Base-by-base conservation (phyloP, 805 yeast species). In the Zygoascus bituminiphila region DNA sequence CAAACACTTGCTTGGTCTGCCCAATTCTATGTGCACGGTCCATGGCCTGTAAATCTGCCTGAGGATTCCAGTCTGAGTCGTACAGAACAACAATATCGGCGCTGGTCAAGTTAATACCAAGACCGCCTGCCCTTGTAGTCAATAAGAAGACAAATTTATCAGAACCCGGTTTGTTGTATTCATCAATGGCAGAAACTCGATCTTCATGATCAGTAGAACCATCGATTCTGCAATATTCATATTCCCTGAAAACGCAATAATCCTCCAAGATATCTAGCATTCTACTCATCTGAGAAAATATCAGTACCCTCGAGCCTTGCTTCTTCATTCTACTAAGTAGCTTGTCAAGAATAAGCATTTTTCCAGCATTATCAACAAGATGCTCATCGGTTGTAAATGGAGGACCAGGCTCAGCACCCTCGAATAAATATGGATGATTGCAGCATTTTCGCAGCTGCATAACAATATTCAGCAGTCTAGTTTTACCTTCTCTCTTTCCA, bases 351-450 rank as follows among this genome's bases (percentile, higher is more conserved):
- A 89, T 85, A 46, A 87, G 74, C 95, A 89, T 87, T 62, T 89
- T 89, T 21, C 95, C 96, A 1, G 95, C 75, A 63, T 89, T 91
- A 67, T 62, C 79, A 17, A 89, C 83, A 52, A 91, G 73, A 66
- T 91, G 97, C 63, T 89, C 97, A 63, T 88, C 97, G 1, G 95
- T 89, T 1, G 97, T 89, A 62, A 75, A 91, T 0, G 98, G 98
- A 1, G 98, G 98, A 7, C 98, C 98, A 0, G 97, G 98, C 64
- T 89, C 98, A 0, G 98, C 98, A n/a, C 98, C 97, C 62, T 91
- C 97, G 62, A 93, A 93, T 45, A 91, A 69, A 65, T 93, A 91
- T 0, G 98, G 98, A 65, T 93, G 98, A 62, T 93, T 91, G 64
- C 98, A 93, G 65, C 98, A 91, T 66, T 91, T 91, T 57, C 98